phyloP scores from a whole-genome alignment of 1,284 basidiomycete species.

The Trametes sp. region DNA sequence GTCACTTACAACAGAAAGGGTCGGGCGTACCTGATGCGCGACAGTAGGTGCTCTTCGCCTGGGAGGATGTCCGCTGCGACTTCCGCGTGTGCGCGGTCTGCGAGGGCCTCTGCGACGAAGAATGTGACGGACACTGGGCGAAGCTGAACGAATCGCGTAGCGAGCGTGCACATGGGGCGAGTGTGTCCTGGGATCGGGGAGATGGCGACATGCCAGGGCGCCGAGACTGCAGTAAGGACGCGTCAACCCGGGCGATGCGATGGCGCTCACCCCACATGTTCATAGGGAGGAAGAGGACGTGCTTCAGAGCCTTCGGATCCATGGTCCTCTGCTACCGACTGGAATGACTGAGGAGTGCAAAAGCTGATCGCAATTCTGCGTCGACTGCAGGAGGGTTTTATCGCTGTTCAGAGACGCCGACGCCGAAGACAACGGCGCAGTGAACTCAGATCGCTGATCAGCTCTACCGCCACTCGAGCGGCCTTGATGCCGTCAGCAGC shows the following conservation, averaged over 20 bases:
- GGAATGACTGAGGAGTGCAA: too few species aligned
- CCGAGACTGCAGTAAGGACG: too few species aligned
- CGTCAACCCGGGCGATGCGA: background rate
- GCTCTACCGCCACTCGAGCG: too few species aligned
- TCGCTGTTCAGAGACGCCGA: too few species aligned
- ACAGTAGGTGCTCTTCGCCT: background rate
- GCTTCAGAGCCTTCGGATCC: too few species aligned
- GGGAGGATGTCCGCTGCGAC: background rate
- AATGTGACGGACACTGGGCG: background rate
- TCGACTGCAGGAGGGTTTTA: too few species aligned
- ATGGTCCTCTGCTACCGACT: too few species aligned
- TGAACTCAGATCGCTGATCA: too few species aligned
- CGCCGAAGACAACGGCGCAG: too few species aligned
- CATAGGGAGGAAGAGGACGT: background rate
- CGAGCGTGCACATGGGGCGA: conserved; percentile 11
- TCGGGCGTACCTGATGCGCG: conserved; percentile 8
- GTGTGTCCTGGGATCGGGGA: background rate
- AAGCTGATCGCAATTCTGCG: too few species aligned
- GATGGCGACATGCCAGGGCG: too few species aligned
- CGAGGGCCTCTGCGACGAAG: background rate
- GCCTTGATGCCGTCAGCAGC: too few species aligned
- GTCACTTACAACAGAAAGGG: background rate
- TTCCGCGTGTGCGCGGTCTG: conserved; percentile 1
- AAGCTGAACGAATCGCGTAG: conserved; percentile 1
- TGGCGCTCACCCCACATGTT: background rate